A percentile compares a stretch with the other conserved stretches of the same genome.
These are phyloP conservation scores for Sporobolomyces pararoseus DNA, from an alignment of 768 basidiomycete species.

Conservation along the genomic window DNA sequence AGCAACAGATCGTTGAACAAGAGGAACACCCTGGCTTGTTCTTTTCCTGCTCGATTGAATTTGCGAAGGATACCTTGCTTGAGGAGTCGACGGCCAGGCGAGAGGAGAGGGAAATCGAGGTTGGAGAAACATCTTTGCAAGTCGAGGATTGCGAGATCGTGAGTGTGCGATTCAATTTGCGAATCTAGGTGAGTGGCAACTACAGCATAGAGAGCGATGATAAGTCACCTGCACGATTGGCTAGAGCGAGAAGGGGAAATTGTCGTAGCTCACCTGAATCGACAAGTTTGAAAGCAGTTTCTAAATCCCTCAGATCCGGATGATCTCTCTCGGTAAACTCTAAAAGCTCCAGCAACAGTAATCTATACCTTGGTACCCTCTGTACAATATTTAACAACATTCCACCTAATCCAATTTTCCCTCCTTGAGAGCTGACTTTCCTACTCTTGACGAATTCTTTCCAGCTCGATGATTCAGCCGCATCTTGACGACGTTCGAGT, in stretches of 20 bases:
- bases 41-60: slow-evolving; percentile 43
- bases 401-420: slow-evolving; percentile 38
- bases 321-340: slow-evolving; percentile 38
- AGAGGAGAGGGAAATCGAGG: slow-evolving; percentile 71
- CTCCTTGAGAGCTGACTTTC: neutral
- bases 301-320: slow-evolving; percentile 31
- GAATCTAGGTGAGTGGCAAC: slow-evolving; percentile 43
- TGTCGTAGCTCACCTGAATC: slow-evolving; percentile 41
- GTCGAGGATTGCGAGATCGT: slow-evolving; percentile 69
- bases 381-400: slow-evolving; percentile 44
- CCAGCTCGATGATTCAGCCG: slow-evolving; percentile 3
- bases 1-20: slow-evolving; percentile 77
- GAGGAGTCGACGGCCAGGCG: slow-evolving; percentile 73
- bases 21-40: slow-evolving; percentile 66
- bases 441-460: slow-evolving; percentile 11
- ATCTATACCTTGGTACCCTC: slow-evolving; percentile 44
- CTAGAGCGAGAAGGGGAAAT: neutral
- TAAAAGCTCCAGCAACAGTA: slow-evolving; percentile 40
- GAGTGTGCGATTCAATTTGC: slow-evolving; percentile 57
- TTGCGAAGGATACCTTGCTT: slow-evolving; percentile 54
- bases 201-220: neutral
- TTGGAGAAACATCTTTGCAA: slow-evolving; percentile 72
- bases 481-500: slow-evolving; percentile 23
- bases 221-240: neutral
- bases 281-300: slow-evolving; percentile 34